Evolutionary conservation across 208 protist species (phyloP), one percentile per base, ranked within the genome.

Genomic region (Spongospora subterranea): DNA sequence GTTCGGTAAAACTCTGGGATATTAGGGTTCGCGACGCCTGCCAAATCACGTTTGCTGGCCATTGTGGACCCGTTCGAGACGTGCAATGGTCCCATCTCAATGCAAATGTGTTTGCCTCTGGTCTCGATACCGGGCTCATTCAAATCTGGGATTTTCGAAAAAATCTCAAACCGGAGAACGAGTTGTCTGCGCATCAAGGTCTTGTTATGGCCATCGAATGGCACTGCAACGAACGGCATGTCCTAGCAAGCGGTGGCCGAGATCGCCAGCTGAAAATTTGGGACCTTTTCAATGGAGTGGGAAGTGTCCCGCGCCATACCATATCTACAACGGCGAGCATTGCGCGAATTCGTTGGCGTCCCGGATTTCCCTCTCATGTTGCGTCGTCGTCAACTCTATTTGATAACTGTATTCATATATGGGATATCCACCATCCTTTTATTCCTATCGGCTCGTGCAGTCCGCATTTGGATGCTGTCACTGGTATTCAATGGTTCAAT

Each of bases 391-490:
- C 71, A n/a, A 82, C 71, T 45, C 40, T 82, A 20, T 82, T 82
- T 35, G 71, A 82, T 35, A 82, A 35, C 71, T n/a, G 71, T n/a
- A 43, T 82, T 82, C 71, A 82, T n/a, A n/a, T 82, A 6, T 82
- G 71, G 71, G 71, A 82, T 43, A 35, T 82, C 35, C 71, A 82
- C 35, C 6, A 82, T 43, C 71, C 71, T 45, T 82, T 39, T n/a
- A 82, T 82, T 39, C 71, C 71, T 6, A 82, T 82, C n/a, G 71
- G 17, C n/a, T 45, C 71, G n/a, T 82, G 17, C n/a, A 17, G 17
- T 35, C 35, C 71, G 71, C 71, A 82, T n/a, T 39, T 6, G 6
- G 71, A 82, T 43, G 71, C 35, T n/a, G 71, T 82, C n/a, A 82
- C 71, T 35, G 71, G 71, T 45, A 40, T 82, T n/a, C 17, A 82